Conservation (phyloP, 768 basidiomycete genomes). For the Ramaria rubella region DNA sequence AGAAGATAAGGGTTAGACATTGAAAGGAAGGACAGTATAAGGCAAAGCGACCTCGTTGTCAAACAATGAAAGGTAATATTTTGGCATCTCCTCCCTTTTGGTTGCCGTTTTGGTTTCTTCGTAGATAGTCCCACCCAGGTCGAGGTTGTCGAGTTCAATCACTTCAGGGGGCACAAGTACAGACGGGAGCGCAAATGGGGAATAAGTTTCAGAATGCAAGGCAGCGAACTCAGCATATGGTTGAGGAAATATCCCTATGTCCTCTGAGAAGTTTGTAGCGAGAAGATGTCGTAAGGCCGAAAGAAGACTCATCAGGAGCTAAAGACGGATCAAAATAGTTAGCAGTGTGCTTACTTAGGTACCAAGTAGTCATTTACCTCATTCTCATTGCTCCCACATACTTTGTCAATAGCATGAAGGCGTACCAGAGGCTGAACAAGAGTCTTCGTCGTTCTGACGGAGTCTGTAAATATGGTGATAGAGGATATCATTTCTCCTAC, state of each 20-base stretch:
- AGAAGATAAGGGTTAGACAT: background rate
- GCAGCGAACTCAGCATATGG: slow-evolving; percentile 52
- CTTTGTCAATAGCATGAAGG: slow-evolving; percentile 38
- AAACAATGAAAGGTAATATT: slow-evolving; percentile 63
- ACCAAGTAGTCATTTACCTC: slow-evolving; percentile 41
- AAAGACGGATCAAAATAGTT: slow-evolving; percentile 7
- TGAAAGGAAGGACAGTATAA: background rate
- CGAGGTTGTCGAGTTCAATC: slow-evolving; percentile 71
- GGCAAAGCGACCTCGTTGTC: slow-evolving; percentile 40
- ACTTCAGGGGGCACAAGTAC: slow-evolving; percentile 85
- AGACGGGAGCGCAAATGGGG: slow-evolving; percentile 63
- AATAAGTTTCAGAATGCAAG: slow-evolving; percentile 31
- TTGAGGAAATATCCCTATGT: slow-evolving; percentile 50
- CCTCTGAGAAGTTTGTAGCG: slow-evolving; percentile 51
- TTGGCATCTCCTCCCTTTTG: slow-evolving; percentile 80
- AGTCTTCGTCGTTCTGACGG: slow-evolving; percentile 49
- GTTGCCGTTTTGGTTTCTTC: slow-evolving; percentile 45
- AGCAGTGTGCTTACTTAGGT: background rate
- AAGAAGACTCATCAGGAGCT: slow-evolving; percentile 76
- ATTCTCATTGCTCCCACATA: slow-evolving; percentile 42
- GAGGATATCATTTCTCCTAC: slow-evolving; percentile 63
- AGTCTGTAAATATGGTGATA: slow-evolving; percentile 62
- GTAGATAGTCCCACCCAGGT: slow-evolving; percentile 38
- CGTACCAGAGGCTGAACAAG: slow-evolving; percentile 58
- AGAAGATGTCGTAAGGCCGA: slow-evolving; percentile 57